Evolutionary conservation across 306 rosid genomes (phyloP), one percentile per base, ranked within the genome.

Genomic region (Corylus americana): DNA sequence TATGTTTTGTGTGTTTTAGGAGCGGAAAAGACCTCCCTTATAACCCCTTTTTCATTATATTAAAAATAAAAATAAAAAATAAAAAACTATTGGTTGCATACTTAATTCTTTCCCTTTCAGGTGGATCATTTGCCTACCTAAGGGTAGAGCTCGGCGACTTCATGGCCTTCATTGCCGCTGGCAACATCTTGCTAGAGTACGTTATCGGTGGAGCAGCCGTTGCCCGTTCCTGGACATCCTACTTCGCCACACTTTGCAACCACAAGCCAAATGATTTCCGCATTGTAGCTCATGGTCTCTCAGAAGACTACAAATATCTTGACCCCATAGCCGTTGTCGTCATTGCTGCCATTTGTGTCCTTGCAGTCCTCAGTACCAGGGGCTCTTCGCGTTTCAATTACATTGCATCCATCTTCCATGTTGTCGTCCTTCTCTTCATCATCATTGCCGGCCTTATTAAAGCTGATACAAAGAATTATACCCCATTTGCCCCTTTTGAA

Each of bases 121-220:
- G 98, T 1, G 98, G 98, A 0, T 93, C 98, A 35, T 93, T 93
- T 79, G 98, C 98, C 0, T 93, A 93, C 83, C 74, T 93, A 27
- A 84, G 97, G 44, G 97, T 93, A 14, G 96, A 93, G 83, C 90
- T 93, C 0, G 96, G 98, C 1, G 98, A 93, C 80, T 93, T 91
- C 22, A 74, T 91, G 82, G 97, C 97, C 70, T 93, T 83, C 88
- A 78, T 93, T 11, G 94, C 93, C 0, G 98, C 93, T 9, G 98
- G 98, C 27, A 93, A 93, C 88, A 91, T 93, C 77, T 87, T 93
- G 17, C 92, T 93, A 0, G 97, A 93, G 71, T 89, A 90, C 2
- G 90, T 91, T 0, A 83, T 93, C 3, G 74, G 91, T 0, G 85
- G 91, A 0, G 98, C 98, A 0, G 94, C 97, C 0, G 94, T 93